Evolutionary conservation across 345 rosid genomes (phyloP), one percentile per base, ranked within the genome.

Genomic region (Litchi chinensis): DNA sequence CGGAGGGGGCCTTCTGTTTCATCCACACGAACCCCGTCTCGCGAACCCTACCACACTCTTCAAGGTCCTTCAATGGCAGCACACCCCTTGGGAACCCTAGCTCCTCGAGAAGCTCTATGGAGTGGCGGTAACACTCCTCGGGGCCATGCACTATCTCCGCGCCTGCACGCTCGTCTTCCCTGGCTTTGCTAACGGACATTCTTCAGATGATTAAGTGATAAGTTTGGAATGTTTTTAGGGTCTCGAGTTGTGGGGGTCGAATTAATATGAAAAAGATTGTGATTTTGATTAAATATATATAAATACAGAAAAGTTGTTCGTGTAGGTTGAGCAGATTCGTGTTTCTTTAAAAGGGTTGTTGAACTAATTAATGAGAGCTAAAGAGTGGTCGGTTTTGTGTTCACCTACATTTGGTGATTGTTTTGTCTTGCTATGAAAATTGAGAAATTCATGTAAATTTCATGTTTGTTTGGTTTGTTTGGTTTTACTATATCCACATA

Each of bases 1-100:
- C 97, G 43, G 81, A 88, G 0, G 98, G 97, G 1, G 87, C 90
- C 85, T 82, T 83, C 71, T 84, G 94, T 70, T 91, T 95, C 98
- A 93, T 93, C 98, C 99, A 95, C 24, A 95, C 99, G 59, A 82
- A 95, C 73, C 99, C 99, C 0, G 96, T 93, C 79, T 89, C 91
- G 56, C 80, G 81, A 28, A 91, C 96, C 28, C 97, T 83, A 56
- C 99, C 98, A 72, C 98, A 95, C 80, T 95, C 98, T 65, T 78
- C 98, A 10, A 95, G 88, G 85, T 95, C 93, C 85, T 87, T 80
- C 73, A 95, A 79, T 0, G 98, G 98, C 39, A 95, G 92, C 54
- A 93, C 97, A 1, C 97, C 99, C 73, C 86, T 88, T 5, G 98
- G 99, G 79, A 95, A 93, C 70, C 99, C 99, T 52, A 95, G 84